Conservation (phyloP, 768 basidiomycete species). For the Panaeolus cyanescens region DNA sequence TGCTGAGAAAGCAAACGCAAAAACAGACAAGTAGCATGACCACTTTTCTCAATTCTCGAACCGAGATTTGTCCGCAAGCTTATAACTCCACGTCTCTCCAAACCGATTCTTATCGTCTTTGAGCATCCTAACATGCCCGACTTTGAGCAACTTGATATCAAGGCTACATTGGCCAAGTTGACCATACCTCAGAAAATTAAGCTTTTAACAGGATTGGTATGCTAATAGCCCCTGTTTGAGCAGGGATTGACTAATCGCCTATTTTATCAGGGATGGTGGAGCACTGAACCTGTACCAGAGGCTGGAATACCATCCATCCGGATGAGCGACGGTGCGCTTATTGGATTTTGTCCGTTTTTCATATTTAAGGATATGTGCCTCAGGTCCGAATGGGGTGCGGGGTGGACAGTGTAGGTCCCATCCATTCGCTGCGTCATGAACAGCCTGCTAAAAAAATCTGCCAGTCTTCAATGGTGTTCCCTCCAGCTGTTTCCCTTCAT, state of each 20-base stretch:
- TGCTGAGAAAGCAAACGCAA: conserved; percentile 15
- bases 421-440: conserved; percentile 39
- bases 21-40: not conserved
- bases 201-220: conserved; percentile 42
- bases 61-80: conserved; percentile 25
- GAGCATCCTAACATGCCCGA: not conserved
- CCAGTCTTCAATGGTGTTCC: conserved; percentile 58
- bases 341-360: not conserved
- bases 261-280: conserved; percentile 45
- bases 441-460: conserved; percentile 23
- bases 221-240: conserved; percentile 2
- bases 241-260: not conserved
- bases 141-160: conserved; percentile 33
- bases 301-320: conserved; percentile 42
- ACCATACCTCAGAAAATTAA: conserved; percentile 44
- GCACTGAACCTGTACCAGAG: conserved; percentile 42
- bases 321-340: conserved; percentile 44
- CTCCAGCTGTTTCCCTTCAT: conserved; percentile 58
- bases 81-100: not conserved
- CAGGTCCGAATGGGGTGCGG: conserved; percentile 52
- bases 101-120: not conserved
- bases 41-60: conserved; percentile 2
- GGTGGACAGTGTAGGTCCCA: conserved; percentile 41
- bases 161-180: conserved; percentile 36
- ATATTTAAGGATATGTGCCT: not conserved